A percentile compares a stretch with the other conserved stretches of the same genome.
Conservation (phyloP, 2,329 filamentous ascomycete species). For the Diaporthe vaccinii region DNA sequence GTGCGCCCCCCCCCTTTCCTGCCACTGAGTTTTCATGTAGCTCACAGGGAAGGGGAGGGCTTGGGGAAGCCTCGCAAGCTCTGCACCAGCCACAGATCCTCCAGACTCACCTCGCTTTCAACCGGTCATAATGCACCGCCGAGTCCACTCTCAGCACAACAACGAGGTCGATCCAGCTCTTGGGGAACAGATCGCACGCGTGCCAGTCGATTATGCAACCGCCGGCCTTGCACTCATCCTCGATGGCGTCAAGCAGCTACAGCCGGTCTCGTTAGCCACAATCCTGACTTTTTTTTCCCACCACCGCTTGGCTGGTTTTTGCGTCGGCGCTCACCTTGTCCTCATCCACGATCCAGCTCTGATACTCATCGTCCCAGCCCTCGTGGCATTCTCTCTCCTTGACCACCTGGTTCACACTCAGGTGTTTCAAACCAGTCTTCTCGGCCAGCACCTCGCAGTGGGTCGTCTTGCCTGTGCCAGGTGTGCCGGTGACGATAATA, state of each 20-base stretch:
- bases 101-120: slow-evolving; percentile 74
- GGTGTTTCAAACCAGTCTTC: slow-evolving; percentile 81
- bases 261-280: slow-evolving; percentile 37
- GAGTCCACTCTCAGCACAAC: slow-evolving; percentile 90
- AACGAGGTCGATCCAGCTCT: slow-evolving; percentile 94
- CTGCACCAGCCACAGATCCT: not conserved
- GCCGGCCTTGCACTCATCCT: slow-evolving; percentile 82
- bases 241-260: slow-evolving; percentile 88
- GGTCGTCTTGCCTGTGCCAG: slow-evolving; percentile 95
- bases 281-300: not conserved
- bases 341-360: slow-evolving; percentile 95
- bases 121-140: slow-evolving; percentile 84
- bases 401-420: slow-evolving; percentile 91
- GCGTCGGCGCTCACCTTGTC: slow-evolving; percentile 77
- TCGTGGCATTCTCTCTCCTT: slow-evolving; percentile 91
- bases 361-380: slow-evolving; percentile 86
- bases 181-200: slow-evolving; percentile 94
- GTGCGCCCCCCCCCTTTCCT: too few relatives aligned
- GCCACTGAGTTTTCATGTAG: not conserved
- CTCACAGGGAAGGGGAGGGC: not conserved
- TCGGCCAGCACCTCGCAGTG: slow-evolving; percentile 87
- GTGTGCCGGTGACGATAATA: slow-evolving; percentile 95
- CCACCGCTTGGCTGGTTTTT: not conserved
- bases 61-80: not conserved
- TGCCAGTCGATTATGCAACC: slow-evolving; percentile 98